phyloP scores from a whole-genome alignment of 768 basidiomycete species.

The Xanthoconium stramineum region DNA sequence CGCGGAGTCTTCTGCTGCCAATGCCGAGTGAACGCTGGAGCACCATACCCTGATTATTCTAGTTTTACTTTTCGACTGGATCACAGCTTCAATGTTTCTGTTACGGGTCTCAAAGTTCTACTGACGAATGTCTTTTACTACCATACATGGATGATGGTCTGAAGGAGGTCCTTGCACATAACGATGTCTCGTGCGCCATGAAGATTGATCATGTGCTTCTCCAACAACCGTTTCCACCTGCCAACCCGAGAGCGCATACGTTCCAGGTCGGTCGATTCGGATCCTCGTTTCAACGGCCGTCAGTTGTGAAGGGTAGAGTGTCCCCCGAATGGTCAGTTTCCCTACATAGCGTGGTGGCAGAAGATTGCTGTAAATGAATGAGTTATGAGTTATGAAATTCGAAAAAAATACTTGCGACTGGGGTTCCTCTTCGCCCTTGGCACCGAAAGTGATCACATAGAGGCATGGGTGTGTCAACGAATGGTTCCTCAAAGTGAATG shows the following conservation, averaged over 20 bases:
- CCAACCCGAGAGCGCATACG: constrained; percentile 68
- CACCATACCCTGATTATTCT: constrained; percentile 15
- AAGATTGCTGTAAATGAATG: constrained; percentile 33
- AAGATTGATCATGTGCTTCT: constrained; percentile 26
- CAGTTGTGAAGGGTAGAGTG: constrained; percentile 48
- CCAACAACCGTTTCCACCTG: constrained; percentile 63
- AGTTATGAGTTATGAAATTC: constrained; percentile 1
- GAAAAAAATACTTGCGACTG: constrained; percentile 18
- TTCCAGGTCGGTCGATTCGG: constrained; percentile 62
- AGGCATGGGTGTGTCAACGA: constrained; percentile 62
- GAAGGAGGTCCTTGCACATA: constrained; percentile 38
- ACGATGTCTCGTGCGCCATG: constrained; percentile 37
- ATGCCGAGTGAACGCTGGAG: constrained; percentile 16
- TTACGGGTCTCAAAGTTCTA: constrained; percentile 5
- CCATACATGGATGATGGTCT: constrained; percentile 32
- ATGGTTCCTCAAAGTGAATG: constrained; percentile 64
- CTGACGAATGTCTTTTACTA: constrained; percentile 25
- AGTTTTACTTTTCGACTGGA: background rate
- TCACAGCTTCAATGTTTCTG: constrained; percentile 14
- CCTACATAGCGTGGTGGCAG: constrained; percentile 61
- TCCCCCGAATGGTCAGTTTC: constrained; percentile 61
- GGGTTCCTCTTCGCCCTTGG: constrained; percentile 18
- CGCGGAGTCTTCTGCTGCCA: constrained; percentile 18
- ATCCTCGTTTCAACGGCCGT: constrained; percentile 47
- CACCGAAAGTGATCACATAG: constrained; percentile 51